Conservation (phyloP, 2,329 filamentous ascomycete genomes). For the Atkinsonella texensis region DNA sequence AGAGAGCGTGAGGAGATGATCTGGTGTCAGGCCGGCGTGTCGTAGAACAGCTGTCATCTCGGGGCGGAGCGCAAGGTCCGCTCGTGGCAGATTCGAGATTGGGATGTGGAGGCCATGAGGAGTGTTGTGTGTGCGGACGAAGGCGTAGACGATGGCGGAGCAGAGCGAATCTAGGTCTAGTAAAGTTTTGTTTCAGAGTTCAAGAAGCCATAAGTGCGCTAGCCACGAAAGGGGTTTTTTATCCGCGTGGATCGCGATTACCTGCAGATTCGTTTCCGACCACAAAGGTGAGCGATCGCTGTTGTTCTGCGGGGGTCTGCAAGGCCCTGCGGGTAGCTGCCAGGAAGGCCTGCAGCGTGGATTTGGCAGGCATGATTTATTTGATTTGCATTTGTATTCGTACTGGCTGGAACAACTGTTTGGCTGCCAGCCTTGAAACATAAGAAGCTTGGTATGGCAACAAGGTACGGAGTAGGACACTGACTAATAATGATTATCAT, state of each 20-base stretch:
- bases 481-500: too few relatives aligned
- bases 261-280: constrained; percentile 58
- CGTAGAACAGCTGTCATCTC: constrained; percentile 57
- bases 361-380: constrained; percentile 18
- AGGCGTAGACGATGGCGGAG: constrained; percentile 61
- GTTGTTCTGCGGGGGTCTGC: constrained; percentile 28
- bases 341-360: constrained; percentile 39
- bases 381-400: not conserved
- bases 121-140: constrained; percentile 51
- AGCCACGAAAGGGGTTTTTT: not conserved
- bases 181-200: not conserved
- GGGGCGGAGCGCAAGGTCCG: constrained; percentile 58
- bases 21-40: constrained; percentile 43
- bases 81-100: constrained; percentile 55
- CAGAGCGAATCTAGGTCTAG: constrained; percentile 75
- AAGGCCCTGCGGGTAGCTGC: constrained; percentile 36
- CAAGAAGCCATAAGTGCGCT: not conserved
- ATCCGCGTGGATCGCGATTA: constrained; percentile 12
- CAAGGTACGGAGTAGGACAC: not conserved
- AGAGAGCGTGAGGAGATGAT: constrained; percentile 52
- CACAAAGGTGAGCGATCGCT: constrained; percentile 47
- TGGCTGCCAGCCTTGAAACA: too few relatives aligned
- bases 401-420: too few relatives aligned
- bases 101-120: constrained; percentile 53
- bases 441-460: not conserved